Base-by-base conservation (phyloP, 2,329 filamentous ascomycete genomes). In the Biscogniauxia mediterranea region DNA sequence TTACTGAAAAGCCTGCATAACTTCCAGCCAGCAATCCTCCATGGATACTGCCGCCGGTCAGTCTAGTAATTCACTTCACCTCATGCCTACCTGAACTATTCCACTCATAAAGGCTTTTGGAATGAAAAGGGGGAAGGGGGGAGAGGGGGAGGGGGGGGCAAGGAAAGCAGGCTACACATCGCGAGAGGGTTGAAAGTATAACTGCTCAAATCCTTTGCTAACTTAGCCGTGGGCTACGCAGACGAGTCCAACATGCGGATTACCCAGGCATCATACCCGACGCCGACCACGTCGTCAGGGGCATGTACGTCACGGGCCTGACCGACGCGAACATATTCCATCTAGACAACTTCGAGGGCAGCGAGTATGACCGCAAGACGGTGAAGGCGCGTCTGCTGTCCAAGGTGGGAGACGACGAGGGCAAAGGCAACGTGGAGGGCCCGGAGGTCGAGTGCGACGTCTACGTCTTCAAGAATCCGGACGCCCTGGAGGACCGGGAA, bases 301-400 rank as follows among this genome's bases (percentile, higher is more conserved):
- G 94, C 3, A 88, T 89, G 23, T 85, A 90, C 57, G 91, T 93
- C 0, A 87, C 86, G 0, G 93, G 93, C 0, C 78, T 98, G 52
- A 96, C 91, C 0, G 84, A 89, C 46, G 87, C 84, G 23, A 93
- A 97, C 70, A 79, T 97, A 57, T 77, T 79, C 66, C 87, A 89
- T 28, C 81, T 98, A 1, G 93, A 97, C 71, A 76, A 80, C 3
- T 98, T 97, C 71, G 94, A 98, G 74, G 94, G 94, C 0, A 64
- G 66, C 5, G 86, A 95, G 53, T 80, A 64, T 75, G 80, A 17
- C 68, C 75, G 52, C 63, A 70, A 53, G 63, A 78, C 9, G 60
- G 76, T 70, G 56, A 73, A 68, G 57, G 70, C 60, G 21, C 68
- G 67, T 38, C 63, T 85, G 0, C 68, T 84, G 5, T 68, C 73